Evolutionary conservation across 2,329 filamentous ascomycete genomes (phyloP).

Genomic region (Erysiphe pulchra): DNA sequence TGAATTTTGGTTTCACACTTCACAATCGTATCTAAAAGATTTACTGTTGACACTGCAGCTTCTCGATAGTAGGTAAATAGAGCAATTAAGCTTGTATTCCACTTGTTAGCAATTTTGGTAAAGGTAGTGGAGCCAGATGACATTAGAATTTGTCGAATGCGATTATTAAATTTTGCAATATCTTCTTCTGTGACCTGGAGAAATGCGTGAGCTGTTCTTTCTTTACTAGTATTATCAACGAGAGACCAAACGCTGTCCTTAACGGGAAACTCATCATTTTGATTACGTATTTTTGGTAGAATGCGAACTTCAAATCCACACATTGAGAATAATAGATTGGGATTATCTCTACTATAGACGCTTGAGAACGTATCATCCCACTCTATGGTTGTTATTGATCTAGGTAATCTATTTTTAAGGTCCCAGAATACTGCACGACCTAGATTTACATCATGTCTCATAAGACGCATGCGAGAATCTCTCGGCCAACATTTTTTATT

Average conservation of each 20-base stretch:
- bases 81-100: constrained; percentile 93
- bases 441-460: constrained; percentile 96
- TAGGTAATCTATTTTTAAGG: constrained; percentile 81
- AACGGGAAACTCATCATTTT: constrained; percentile 86
- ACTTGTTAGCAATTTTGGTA: constrained; percentile 99
- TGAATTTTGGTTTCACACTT: constrained; percentile 99
- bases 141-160: constrained; percentile 96
- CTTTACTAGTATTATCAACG: constrained; percentile 88
- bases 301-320: constrained; percentile 93
- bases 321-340: constrained; percentile 94
- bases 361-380: constrained; percentile 98
- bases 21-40: constrained; percentile 86
- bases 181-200: constrained; percentile 94
- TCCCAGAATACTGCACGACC: constrained; percentile 98
- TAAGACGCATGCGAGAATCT: constrained; percentile 90
- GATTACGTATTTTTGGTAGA: constrained; percentile 78
- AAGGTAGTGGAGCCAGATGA: constrained; percentile 98
- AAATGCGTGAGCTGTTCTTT: constrained; percentile 92
- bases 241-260: constrained; percentile 98
- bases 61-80: constrained; percentile 98
- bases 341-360: constrained; percentile 94
- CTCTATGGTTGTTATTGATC: constrained; percentile 89
- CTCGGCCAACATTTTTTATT: constrained; percentile 99
- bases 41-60: constrained; percentile 84
- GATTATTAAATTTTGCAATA: constrained; percentile 96